Conservation (phyloP, 2,329 filamentous ascomycete species). For the Exutisphaerella laricina region DNA sequence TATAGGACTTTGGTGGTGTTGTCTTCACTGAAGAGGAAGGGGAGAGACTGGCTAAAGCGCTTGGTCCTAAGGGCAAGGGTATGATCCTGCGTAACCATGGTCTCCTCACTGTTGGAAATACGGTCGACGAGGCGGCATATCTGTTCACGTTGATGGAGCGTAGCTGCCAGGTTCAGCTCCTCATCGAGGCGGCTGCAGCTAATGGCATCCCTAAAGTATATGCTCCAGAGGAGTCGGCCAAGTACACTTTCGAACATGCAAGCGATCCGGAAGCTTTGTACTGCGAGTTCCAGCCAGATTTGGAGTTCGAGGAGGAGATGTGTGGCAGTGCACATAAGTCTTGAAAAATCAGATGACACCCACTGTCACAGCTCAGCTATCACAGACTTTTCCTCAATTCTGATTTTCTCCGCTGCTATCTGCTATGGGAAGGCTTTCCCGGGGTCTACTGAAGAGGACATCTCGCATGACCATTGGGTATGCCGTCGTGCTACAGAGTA, state of each 20-base stretch:
- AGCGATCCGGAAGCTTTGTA: slow-evolving; percentile 47
- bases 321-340: slow-evolving; percentile 23
- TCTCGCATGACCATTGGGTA: no score
- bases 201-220: slow-evolving; percentile 49
- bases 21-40: slow-evolving; percentile 61
- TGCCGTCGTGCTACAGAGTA: no score
- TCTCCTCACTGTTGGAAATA: slow-evolving; percentile 62
- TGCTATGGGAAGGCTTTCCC: no score
- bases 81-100: slow-evolving; percentile 68
- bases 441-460: no score
- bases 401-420: no score
- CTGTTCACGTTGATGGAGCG: slow-evolving; percentile 64
- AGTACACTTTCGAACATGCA: slow-evolving; percentile 47
- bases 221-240: slow-evolving; percentile 52
- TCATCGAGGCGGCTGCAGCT: slow-evolving; percentile 60
- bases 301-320: slow-evolving; percentile 37
- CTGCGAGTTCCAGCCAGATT: slow-evolving; percentile 49
- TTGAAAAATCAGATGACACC: no score
- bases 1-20: slow-evolving; percentile 55
- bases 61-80: slow-evolving; percentile 58
- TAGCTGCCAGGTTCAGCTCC: slow-evolving; percentile 62
- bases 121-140: slow-evolving; percentile 70
- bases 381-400: no score
- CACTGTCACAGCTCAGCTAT: no score
- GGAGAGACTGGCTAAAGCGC: slow-evolving; percentile 54